These are phyloP conservation scores for Penicillium angulare DNA, from an alignment of 495 filamentous ascomycete genomes.

Conservation along the genomic window DNA sequence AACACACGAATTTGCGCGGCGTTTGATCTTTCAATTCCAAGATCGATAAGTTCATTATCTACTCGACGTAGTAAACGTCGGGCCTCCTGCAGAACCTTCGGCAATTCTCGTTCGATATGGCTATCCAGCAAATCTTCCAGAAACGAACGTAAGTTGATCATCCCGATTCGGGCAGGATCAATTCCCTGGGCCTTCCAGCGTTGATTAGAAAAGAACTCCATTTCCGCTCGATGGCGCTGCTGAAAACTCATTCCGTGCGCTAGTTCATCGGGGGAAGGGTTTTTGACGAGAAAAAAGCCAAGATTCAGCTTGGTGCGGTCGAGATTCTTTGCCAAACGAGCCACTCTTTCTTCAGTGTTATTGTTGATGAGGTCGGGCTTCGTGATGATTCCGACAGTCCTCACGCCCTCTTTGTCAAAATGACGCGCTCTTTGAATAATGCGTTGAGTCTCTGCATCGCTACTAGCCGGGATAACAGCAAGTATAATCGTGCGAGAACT, in stretches of 20 bases:
- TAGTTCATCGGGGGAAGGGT: constrained; percentile 29
- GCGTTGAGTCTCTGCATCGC: constrained; percentile 49
- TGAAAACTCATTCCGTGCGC: constrained; percentile 1
- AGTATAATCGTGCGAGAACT: constrained; percentile 34
- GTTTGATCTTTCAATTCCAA: constrained; percentile 13
- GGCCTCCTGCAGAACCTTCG: constrained; percentile 22
- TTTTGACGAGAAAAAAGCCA: constrained; percentile 45
- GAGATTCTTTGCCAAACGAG: constrained; percentile 35
- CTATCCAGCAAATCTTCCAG: constrained; percentile 23
- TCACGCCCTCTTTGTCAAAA: constrained; percentile 41
- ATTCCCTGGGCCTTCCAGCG: constrained; percentile 17
- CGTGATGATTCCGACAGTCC: constrained; percentile 57
- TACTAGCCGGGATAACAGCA: constrained; percentile 45
- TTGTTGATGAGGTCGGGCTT: constrained; percentile 48
- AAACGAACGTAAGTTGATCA: constrained; percentile 21
- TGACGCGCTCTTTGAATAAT: constrained; percentile 45
- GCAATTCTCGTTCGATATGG: constrained; percentile 27
- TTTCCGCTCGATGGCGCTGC: constrained; percentile 7
- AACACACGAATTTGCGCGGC: constrained; percentile 20
- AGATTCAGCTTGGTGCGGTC: constrained; percentile 46
- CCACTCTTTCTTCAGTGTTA: constrained; percentile 28
- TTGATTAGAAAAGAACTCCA: constrained; percentile 18
- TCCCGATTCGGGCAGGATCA: constrained; percentile 21
- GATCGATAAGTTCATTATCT: constrained; percentile 8
- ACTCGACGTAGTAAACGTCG: constrained; percentile 4